These are phyloP conservation scores for Pelargonium exstipulatum DNA, from an alignment of 441 rosid species.

Conservation along the genomic window DNA sequence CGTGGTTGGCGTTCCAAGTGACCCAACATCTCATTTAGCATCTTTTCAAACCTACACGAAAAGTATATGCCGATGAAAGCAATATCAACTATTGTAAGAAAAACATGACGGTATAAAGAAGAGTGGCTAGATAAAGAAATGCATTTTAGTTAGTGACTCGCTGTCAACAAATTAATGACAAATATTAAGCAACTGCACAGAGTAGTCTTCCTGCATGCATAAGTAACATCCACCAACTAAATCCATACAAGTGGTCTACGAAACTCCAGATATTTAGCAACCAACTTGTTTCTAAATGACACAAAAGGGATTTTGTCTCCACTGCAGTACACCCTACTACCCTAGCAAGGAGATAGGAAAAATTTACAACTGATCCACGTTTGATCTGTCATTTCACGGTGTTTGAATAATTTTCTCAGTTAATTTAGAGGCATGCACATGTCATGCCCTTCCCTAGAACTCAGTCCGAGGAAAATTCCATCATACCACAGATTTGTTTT, in stretches of 20 bases:
- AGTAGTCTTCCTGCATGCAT: not conserved
- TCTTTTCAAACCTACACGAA: constrained; percentile 57
- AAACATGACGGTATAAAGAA: not conserved
- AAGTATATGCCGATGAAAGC: constrained; percentile 3
- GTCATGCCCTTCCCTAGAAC: not conserved
- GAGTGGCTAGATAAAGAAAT: constrained; percentile 4
- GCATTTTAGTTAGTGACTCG: not conserved
- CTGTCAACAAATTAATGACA: not conserved
- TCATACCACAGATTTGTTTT: not conserved
- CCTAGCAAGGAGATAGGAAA: not conserved
- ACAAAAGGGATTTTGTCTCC: not conserved
- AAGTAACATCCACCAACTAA: not conserved
- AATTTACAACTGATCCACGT: not conserved
- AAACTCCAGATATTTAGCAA: not conserved
- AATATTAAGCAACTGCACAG: not conserved
- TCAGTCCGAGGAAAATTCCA: not conserved
- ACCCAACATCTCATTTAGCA: constrained; percentile 73
- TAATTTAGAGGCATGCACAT: not conserved
- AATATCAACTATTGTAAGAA: constrained; percentile 7
- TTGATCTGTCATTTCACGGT: not conserved
- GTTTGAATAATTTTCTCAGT: not conserved
- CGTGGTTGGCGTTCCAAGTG: constrained; percentile 92
- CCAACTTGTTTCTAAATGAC: not conserved
- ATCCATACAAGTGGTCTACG: not conserved
- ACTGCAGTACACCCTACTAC: not conserved